Evolutionary conservation across 2,329 filamentous ascomycete species (phyloP), one percentile per base, ranked within the genome.

Genomic region (Aspergillus melleus): DNA sequence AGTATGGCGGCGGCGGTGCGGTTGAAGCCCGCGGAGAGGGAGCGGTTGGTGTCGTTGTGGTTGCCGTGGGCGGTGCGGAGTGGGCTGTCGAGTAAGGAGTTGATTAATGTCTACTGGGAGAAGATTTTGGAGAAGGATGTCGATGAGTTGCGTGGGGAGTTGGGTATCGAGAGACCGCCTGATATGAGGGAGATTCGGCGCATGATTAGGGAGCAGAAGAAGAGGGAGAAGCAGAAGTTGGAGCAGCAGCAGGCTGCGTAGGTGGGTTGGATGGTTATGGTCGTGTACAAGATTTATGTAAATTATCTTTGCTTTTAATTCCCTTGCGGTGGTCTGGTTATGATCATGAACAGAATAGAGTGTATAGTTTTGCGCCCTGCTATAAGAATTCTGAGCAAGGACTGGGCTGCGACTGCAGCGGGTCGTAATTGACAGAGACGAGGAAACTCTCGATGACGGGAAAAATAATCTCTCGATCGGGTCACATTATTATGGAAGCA

Each of bases 21-120:
- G 39, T 73, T 91, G 71, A 90, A 90, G 73, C 81, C 81, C 30
- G 81, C 80, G 14, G 87, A 90, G 69, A 80, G 86, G 74, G 77
- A 82, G 68, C 78, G 89, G 58, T 95, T 98, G 71, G 89, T 80
- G 56, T 68, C 67, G 29, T 60, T 78, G 54, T 75, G 97, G 76
- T 79, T 94, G 55, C 95, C 95, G 0, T 99, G 95, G 95, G 95
- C 95, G 39, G 77, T 97, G 49, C 81, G 86, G 56, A 98, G 96
- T 74, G 95, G 95, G 14, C 75, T 92, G 64, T 79, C 84, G 57
- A 84, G 87, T 52, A 86, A 90, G 69, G 91, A 96, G 71, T 81
- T 98, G 36, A 93, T 99, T 66, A 97, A 97, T 75, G 88, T 99
- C 1, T 99, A 96, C 73, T 99, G 95, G 95, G 95, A 99, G 78